Evolutionary conservation across 108 stramenopile species (phyloP).

Genomic region (Cyclotella atomus): DNA sequence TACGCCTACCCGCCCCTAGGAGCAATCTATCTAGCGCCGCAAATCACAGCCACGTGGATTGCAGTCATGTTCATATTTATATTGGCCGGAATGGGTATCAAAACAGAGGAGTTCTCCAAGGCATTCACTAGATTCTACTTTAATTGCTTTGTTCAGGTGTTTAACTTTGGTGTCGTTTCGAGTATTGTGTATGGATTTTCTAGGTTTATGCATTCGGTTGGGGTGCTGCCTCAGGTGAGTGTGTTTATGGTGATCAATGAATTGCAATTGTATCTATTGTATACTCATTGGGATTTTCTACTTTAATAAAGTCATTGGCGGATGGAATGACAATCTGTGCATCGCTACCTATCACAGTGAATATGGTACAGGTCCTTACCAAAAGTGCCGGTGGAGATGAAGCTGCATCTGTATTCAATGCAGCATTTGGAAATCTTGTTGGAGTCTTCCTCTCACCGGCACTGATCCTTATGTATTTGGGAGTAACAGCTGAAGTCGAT

Average conservation of each 20-base stretch:
- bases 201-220: slow-evolving; percentile 46
- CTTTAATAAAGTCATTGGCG: neutral
- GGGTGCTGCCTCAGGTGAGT: slow-evolving; percentile 39
- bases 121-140: slow-evolving; percentile 71
- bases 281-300: too few relatives aligned
- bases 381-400: slow-evolving; percentile 82
- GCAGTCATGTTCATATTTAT: slow-evolving; percentile 83
- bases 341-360: slow-evolving; percentile 81
- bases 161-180: slow-evolving; percentile 78
- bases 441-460: slow-evolving; percentile 72
- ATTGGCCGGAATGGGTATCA: slow-evolving; percentile 75
- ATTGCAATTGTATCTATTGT: too few relatives aligned
- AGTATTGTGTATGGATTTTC: slow-evolving; percentile 64
- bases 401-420: slow-evolving; percentile 81
- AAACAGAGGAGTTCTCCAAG: slow-evolving; percentile 83
- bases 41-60: slow-evolving; percentile 84
- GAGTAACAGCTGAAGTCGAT: slow-evolving; percentile 48
- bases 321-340: slow-evolving; percentile 84
- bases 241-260: too few relatives aligned
- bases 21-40: slow-evolving; percentile 67
- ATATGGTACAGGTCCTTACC: slow-evolving; percentile 85
- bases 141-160: slow-evolving; percentile 77
- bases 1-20: slow-evolving; percentile 86
- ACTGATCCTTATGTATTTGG: slow-evolving; percentile 59
- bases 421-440: slow-evolving; percentile 64